A percentile compares a stretch with the other conserved stretches of the same genome.
These are phyloP conservation scores for Eimeria maxima DNA, from an alignment of 169 alveolate genomes.

Conservation along the genomic window DNA sequence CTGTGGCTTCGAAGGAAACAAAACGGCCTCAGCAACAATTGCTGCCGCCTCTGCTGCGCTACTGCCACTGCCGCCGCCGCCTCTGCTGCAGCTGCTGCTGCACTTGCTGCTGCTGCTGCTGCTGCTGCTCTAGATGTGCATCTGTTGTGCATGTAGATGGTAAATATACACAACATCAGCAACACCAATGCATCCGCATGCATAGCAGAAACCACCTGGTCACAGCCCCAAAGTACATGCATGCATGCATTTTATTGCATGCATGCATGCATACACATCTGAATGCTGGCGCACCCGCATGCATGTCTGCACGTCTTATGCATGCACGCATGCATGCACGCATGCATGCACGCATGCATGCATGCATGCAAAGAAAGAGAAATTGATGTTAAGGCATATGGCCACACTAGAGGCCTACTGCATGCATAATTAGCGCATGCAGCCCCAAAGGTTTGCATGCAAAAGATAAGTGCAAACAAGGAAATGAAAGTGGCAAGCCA, in stretches of 20 bases:
- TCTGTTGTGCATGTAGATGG: background rate
- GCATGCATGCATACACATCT: too few species aligned
- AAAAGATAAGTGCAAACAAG: background rate
- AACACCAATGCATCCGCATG: background rate
- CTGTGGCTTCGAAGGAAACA: background rate
- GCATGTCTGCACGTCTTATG: too few species aligned
- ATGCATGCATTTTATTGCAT: too few species aligned
- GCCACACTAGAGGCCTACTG: background rate
- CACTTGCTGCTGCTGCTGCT: background rate
- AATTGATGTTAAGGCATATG: background rate
- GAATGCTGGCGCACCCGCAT: too few species aligned
- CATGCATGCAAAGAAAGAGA: too few species aligned
- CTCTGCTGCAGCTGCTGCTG: background rate
- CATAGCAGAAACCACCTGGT: too few species aligned
- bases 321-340: background rate
- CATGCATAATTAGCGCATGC: slow-evolving; percentile 1
- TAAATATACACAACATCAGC: background rate
- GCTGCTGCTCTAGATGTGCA: too few species aligned
- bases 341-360: background rate
- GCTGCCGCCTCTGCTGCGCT: background rate
- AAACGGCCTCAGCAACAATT: too few species aligned
- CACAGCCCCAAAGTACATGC: too few species aligned
- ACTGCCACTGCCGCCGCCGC: too few species aligned
- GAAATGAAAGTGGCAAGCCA: background rate
- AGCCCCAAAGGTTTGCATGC: background rate